A percentile compares a stretch with the other conserved stretches of the same genome.
Conservation (phyloP, 805 yeast species). For the Isabelozyma pseudorhagii region DNA sequence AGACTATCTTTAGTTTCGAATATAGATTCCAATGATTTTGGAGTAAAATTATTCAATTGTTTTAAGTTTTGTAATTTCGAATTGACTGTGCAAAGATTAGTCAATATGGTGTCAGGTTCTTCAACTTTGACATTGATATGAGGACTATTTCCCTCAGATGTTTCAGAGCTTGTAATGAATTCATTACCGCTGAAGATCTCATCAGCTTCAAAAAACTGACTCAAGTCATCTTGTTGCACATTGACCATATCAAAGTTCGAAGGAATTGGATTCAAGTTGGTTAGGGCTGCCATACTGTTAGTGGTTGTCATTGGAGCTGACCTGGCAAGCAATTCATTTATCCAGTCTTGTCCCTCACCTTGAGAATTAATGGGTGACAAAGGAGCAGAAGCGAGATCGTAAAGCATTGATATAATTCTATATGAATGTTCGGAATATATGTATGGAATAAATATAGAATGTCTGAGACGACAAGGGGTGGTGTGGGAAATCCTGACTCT, state of each 20-base stretch:
- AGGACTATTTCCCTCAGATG: conserved; percentile 5
- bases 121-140: conserved; percentile 1
- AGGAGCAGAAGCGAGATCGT: conserved; percentile 4
- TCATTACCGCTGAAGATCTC: conserved; percentile 7
- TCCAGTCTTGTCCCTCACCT: conserved; percentile 14
- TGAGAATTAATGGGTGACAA: conserved; percentile 5
- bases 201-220: conserved; percentile 3
- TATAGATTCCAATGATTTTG: conserved; percentile 22
- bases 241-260: background rate
- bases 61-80: conserved; percentile 2
- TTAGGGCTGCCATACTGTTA: conserved; percentile 7
- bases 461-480: background rate
- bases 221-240: background rate
- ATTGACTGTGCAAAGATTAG: background rate
- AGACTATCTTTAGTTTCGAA: conserved; percentile 27
- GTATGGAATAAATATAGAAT: background rate
- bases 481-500: background rate
- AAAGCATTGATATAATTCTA: background rate
- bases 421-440: background rate
- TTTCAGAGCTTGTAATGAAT: conserved; percentile 7
- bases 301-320: conserved; percentile 18
- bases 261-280: background rate
- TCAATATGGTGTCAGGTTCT: background rate
- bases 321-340: conserved; percentile 11
- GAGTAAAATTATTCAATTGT: conserved; percentile 15